These are phyloP conservation scores for Euphorbia lathyris DNA, from an alignment of 345 rosid genomes.

Conservation along the genomic window DNA sequence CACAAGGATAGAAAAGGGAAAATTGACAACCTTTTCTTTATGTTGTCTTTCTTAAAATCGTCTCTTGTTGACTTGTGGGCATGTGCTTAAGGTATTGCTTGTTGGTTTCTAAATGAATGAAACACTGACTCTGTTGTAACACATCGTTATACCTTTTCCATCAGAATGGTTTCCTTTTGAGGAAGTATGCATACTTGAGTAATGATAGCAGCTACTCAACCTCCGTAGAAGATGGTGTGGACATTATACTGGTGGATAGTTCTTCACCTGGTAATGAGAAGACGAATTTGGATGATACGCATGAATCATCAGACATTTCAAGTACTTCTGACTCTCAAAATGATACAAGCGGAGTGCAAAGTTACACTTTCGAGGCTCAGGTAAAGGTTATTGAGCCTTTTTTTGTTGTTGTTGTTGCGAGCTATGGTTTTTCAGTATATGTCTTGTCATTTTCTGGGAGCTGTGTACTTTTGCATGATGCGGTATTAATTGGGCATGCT, in stretches of 20 bases:
- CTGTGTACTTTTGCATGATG: background rate
- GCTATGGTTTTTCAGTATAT: background rate
- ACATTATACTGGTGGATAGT: constrained; percentile 57
- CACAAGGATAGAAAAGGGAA: background rate
- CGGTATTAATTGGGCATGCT: background rate
- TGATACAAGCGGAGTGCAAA: constrained; percentile 44
- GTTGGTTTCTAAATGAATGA: background rate
- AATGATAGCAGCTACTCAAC: constrained; percentile 89
- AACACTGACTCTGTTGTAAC: background rate
- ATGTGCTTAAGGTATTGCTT: background rate
- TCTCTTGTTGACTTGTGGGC: background rate
- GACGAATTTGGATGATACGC: constrained; percentile 32
- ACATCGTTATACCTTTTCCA: constrained; percentile 20
- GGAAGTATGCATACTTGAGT: constrained; percentile 80
- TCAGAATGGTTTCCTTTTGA: constrained; percentile 87
- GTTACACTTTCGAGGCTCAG: constrained; percentile 94
- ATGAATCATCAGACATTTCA: constrained; percentile 36
- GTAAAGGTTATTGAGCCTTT: constrained; percentile 29
- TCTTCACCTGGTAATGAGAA: constrained; percentile 42
- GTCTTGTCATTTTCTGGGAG: background rate
- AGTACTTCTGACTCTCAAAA: constrained; percentile 34
- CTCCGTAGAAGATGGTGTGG: constrained; percentile 80
- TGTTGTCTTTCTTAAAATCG: too few relatives aligned
- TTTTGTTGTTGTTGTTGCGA: background rate
- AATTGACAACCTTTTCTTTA: background rate